Evolutionary conservation across 2,329 filamentous ascomycete genomes (phyloP).

Genomic region (Aspergillus fumigatus): DNA sequence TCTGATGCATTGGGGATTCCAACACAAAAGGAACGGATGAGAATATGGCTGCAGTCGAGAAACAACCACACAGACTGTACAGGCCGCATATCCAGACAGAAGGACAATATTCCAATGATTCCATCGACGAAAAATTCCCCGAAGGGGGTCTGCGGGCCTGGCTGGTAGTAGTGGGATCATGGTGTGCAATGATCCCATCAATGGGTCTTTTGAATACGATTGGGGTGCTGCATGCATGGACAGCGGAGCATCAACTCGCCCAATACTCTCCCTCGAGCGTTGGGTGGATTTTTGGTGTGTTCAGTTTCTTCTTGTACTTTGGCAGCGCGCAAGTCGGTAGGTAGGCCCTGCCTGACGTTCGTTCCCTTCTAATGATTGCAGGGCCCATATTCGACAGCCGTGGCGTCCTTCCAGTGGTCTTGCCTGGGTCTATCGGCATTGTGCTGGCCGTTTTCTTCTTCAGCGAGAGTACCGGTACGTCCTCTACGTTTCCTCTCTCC

Average conservation of each 20-base stretch:
- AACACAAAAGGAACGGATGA: too few relatives aligned
- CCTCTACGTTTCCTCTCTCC: too few relatives aligned
- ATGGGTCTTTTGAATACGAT: slow-evolving; percentile 41
- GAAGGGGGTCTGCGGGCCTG: slow-evolving; percentile 42
- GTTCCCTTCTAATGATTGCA: slow-evolving; percentile 5
- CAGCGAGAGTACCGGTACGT: not conserved
- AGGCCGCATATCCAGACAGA: not conserved
- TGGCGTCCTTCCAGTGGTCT: slow-evolving; percentile 26
- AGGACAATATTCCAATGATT: not conserved
- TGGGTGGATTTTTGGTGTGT: slow-evolving; percentile 41
- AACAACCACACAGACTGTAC: not conserved
- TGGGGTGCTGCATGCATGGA: slow-evolving; percentile 38
- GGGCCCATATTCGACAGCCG: slow-evolving; percentile 38
- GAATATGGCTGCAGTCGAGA: not conserved
- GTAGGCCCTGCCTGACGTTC: not conserved
- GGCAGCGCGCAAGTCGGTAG: slow-evolving; percentile 20
- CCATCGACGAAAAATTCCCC: slow-evolving; percentile 15
- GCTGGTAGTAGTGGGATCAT: slow-evolving; percentile 41
- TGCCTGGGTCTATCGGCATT: slow-evolving; percentile 26
- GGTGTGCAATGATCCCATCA: slow-evolving; percentile 31
- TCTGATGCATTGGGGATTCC: too few relatives aligned
- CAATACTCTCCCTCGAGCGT: slow-evolving; percentile 31
- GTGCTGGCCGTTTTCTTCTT: slow-evolving; percentile 30
- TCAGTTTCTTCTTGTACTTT: slow-evolving; percentile 38
- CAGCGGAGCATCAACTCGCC: slow-evolving; percentile 33